Evolutionary conservation across 495 filamentous ascomycete genomes (phyloP).

Genomic region (Lasiosphaeria hispida): DNA sequence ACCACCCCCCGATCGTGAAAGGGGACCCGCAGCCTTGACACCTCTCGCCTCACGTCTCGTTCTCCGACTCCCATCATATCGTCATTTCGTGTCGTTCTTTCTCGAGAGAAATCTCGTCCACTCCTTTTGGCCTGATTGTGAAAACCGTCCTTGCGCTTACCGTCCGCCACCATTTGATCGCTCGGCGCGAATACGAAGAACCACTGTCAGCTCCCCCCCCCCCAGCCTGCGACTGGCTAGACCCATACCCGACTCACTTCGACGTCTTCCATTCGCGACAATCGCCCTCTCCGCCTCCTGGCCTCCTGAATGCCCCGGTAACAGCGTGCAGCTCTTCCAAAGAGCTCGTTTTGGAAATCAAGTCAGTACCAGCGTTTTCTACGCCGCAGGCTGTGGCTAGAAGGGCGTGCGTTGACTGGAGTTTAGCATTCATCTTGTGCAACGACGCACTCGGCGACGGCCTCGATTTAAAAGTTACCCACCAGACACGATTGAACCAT

Average conservation of each 20-base stretch:
- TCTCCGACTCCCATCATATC: constrained; percentile 23
- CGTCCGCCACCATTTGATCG: not conserved
- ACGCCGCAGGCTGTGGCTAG: constrained; percentile 8
- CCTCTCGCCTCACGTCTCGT: constrained; percentile 17
- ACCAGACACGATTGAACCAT: constrained; percentile 1
- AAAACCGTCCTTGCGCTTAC: not conserved
- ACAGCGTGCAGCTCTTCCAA: constrained; percentile 30
- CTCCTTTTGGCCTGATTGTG: constrained; percentile 25
- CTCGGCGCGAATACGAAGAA: not conserved
- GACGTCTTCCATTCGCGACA: not conserved
- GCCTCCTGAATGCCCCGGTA: constrained; percentile 37
- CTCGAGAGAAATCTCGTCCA: constrained; percentile 32
- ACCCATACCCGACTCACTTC: constrained; percentile 3
- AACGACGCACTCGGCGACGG: not conserved
- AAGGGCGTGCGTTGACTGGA: constrained; percentile 8
- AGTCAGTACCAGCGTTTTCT: constrained; percentile 5
- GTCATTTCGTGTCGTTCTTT: constrained; percentile 37
- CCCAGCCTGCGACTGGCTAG: not conserved
- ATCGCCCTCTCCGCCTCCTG: not conserved
- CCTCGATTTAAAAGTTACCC: not conserved
- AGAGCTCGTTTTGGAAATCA: constrained; percentile 27
- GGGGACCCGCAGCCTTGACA: constrained; percentile 21
- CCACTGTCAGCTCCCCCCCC: not conserved
- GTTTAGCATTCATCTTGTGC: not conserved
- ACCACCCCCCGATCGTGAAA: constrained; percentile 13